Base-by-base conservation (phyloP, 2,329 filamentous ascomycete genomes). In the Apiospora malaysiana region DNA sequence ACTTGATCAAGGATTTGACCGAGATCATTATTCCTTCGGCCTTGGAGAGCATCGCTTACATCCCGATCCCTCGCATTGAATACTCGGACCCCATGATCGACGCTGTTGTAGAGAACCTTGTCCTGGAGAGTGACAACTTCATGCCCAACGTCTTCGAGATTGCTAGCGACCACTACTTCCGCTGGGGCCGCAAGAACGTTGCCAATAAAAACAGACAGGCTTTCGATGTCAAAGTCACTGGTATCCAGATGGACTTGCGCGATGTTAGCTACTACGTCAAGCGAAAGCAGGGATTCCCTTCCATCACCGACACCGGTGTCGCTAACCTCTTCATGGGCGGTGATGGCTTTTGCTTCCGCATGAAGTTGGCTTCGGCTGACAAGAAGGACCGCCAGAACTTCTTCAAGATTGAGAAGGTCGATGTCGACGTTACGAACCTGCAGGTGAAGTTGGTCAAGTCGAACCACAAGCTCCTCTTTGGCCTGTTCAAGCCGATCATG, bases 261-360 rank as follows among this genome's bases (percentile, higher is more conserved):
- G 94, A 97, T 78, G 94, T 99, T 73, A 94, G 93, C 81, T 98
- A 95, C 87, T 95, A 98, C 82, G 87, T 99, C 83, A 96, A 96
- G 85, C 93, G 92, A 84, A 98, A 99, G 89, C 85, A 94, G 78
- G 95, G 96, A 10, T 98, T 98, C 86, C 95, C 95, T 3, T 88
- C 91, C 18, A 86, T 98, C 80, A 94, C 90, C 23, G 96, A 99
- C 80, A 93, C 90, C 65, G 96, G 96, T 85, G 87, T 98, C 43
- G 91, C 93, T 83, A 95, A 98, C 79, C 91, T 99, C 77, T 90
- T 94, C 78, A 89, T 99, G 70, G 93, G 93, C 37, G 96, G 95
- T 43, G 89, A 92, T 59, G 96, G 96, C 46, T 92, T 99, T 81
- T 93, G 92, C 78, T 97, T 98, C 88, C 95, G 94, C 82, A 90